Percentiles rank a stretch among this genome's conserved stretches.
These are phyloP conservation scores for Aspergillus sparsus DNA, from an alignment of 495 filamentous ascomycete genomes.

Conservation along the genomic window DNA sequence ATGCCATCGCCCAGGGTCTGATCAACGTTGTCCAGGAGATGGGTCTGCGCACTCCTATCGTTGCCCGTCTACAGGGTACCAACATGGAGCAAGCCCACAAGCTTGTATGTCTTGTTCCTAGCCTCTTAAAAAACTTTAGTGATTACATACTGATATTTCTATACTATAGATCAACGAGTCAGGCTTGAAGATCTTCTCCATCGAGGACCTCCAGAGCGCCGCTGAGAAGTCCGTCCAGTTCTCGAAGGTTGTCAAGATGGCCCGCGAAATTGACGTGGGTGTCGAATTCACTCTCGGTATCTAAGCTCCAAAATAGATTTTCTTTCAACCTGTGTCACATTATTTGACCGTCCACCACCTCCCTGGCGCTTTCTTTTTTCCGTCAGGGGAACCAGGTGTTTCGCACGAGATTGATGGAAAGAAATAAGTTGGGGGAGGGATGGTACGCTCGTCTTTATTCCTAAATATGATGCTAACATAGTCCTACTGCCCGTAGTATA, in stretches of 20 bases:
- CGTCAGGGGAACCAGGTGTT: slow-evolving; percentile 10
- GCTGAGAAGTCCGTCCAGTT: slow-evolving; percentile 99
- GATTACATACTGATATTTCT: slow-evolving; percentile 17
- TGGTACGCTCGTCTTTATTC: slow-evolving; percentile 5
- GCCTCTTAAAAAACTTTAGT: background rate
- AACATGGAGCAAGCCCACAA: slow-evolving; percentile 96
- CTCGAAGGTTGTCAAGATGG: slow-evolving; percentile 98
- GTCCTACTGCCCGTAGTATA: slow-evolving; percentile 21
- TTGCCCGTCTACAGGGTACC: slow-evolving; percentile 95
- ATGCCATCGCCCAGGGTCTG: slow-evolving; percentile 94
- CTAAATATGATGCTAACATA: slow-evolving; percentile 22
- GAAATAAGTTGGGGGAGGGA: slow-evolving; percentile 12
- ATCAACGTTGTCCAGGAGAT: slow-evolving; percentile 92
- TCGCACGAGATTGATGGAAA: slow-evolving; percentile 15
- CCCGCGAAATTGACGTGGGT: slow-evolving; percentile 95
- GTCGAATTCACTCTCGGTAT: slow-evolving; percentile 97
- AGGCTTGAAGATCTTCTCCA: slow-evolving; percentile 98
- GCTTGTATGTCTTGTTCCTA: slow-evolving; percentile 55
- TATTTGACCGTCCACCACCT: slow-evolving; percentile 13
- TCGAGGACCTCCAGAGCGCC: slow-evolving; percentile 95
- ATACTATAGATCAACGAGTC: slow-evolving; percentile 80
- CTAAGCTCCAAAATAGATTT: slow-evolving; percentile 45
- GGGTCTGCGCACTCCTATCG: slow-evolving; percentile 92
- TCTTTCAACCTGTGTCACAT: slow-evolving; percentile 9
- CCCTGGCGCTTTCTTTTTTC: slow-evolving; percentile 17